Percentiles rank a stretch among this genome's conserved stretches.
These are phyloP conservation scores for Pyrenula aspistea DNA, from an alignment of 495 filamentous ascomycete species.

Conservation along the genomic window DNA sequence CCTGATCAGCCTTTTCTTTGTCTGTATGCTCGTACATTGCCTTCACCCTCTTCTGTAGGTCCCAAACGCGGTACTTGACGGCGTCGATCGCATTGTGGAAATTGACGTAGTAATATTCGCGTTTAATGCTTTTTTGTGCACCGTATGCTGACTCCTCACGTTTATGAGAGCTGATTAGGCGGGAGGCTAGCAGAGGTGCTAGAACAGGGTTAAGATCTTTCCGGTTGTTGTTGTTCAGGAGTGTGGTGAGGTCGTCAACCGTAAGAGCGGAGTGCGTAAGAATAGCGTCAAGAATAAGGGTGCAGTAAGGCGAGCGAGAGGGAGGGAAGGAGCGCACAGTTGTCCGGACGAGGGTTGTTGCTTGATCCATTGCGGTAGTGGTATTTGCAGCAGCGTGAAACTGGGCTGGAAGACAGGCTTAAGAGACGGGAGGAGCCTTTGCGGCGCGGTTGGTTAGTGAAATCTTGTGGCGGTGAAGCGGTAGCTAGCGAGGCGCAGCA, in stretches of 20 bases:
- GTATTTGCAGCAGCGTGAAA: no score
- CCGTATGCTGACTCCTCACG: constrained; percentile 69
- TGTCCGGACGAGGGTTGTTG: constrained; percentile 76
- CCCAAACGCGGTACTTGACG: constrained; percentile 87
- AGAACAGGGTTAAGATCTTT: constrained; percentile 85
- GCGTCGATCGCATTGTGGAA: constrained; percentile 89
- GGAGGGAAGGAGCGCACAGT: constrained; percentile 88
- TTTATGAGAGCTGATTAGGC: constrained; percentile 67
- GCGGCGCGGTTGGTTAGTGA: no score
- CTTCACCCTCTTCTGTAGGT: constrained; percentile 74
- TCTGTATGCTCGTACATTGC: constrained; percentile 35
- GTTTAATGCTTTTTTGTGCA: constrained; percentile 65
- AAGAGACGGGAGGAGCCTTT: no score
- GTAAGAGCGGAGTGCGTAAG: constrained; percentile 83
- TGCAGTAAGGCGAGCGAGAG: constrained; percentile 49
- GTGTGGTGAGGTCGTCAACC: constrained; percentile 73
- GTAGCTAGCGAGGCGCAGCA: no score
- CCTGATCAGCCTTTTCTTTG: constrained; percentile 69
- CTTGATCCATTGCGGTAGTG: constrained; percentile 66
- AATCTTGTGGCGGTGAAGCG: no score
- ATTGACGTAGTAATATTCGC: constrained; percentile 94
- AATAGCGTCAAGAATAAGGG: constrained; percentile 84
- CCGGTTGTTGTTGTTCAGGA: constrained; percentile 65
- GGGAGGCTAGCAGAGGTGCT: constrained; percentile 70
- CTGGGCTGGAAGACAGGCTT: no score